Base-by-base conservation (phyloP, 192 early-diverging fungal species). In the Backusella circina region DNA sequence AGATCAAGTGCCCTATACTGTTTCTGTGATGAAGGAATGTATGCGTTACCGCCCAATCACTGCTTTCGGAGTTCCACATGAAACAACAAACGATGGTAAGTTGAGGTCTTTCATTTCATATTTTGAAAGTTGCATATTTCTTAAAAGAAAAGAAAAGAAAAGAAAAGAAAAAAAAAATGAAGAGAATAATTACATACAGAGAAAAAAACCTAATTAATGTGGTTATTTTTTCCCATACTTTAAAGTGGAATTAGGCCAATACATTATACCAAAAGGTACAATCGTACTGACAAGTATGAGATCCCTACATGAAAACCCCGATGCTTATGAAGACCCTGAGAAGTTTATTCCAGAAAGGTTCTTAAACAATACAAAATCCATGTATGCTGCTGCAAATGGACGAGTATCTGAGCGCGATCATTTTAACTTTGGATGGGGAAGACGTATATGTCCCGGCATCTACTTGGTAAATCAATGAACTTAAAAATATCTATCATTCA, bases 311-410 rank as follows among this genome's bases (percentile, higher is more conserved):
- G 32, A 26, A n/a, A 65, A 80, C 31, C 68, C 75, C 36, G 6
- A 37, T 16, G 23, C 33, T 66, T 89, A 82, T 50, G 76, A 80
- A 0, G 66, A 81, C 0, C 88, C 88, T 6, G 80, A 86, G 12
- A 79, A 77, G 67, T 89, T 88, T 21, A 75, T 77, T 50, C 88
- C 88, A 9, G 82, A 84, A 37, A 87, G 88, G 33, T 77, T 31
- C n/a, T 21, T 77, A 5, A 9, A 61, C 37, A 36, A 71, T 26
- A 37, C 31, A 44, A 47, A 70, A 41, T 18, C 37, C 0, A 71
- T 65, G 69, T 26, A 30, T 44, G 39, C 76, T 21, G 38, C 67
- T 35, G 76, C 76, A 12, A 77, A 71, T 44, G 76, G 76, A 51
- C 36, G 23, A 15, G 71, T 77, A 5, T 36, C 28, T 6, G 57